Conservation (phyloP, 441 rosid genomes). For the Arabidopsis lyrata region DNA sequence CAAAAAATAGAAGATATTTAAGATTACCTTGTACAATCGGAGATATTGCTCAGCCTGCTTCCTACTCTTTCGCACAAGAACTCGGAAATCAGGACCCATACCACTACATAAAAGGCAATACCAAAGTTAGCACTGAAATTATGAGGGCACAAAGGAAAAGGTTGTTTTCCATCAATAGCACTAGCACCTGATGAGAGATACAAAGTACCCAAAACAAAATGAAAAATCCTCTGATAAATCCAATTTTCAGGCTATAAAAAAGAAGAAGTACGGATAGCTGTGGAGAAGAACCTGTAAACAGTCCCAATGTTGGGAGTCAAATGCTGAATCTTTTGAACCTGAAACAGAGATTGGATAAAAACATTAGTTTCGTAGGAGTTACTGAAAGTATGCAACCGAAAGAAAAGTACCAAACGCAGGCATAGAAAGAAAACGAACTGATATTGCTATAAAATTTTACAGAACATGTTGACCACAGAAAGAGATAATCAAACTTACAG, state of each 20-base stretch:
- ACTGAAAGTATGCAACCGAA: background rate
- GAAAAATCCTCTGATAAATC: background rate
- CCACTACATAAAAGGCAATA: slow-evolving; percentile 60
- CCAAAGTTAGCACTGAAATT: slow-evolving; percentile 12
- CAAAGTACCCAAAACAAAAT: slow-evolving; percentile 10
- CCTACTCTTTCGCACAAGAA: slow-evolving; percentile 91
- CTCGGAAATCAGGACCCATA: slow-evolving; percentile 97
- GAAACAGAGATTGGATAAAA: slow-evolving; percentile 32
- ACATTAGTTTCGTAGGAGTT: background rate
- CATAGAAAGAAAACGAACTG: background rate
- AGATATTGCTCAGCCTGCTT: slow-evolving; percentile 93
- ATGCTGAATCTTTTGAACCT: slow-evolving; percentile 94
- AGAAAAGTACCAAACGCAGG: background rate
- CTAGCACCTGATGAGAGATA: background rate
- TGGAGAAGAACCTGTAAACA: slow-evolving; percentile 81
- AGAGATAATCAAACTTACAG: slow-evolving; percentile 56
- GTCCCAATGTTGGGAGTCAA: slow-evolving; percentile 95
- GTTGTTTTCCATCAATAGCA: background rate
- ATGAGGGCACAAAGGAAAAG: background rate
- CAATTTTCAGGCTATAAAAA: background rate
- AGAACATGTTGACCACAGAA: too few species aligned
- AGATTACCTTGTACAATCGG: slow-evolving; percentile 69
- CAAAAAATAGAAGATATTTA: background rate
- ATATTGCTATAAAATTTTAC: too few species aligned
- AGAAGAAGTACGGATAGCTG: background rate